phyloP scores from a whole-genome alignment of 176 grass and related monocot species.

The Raddia guianensis region DNA sequence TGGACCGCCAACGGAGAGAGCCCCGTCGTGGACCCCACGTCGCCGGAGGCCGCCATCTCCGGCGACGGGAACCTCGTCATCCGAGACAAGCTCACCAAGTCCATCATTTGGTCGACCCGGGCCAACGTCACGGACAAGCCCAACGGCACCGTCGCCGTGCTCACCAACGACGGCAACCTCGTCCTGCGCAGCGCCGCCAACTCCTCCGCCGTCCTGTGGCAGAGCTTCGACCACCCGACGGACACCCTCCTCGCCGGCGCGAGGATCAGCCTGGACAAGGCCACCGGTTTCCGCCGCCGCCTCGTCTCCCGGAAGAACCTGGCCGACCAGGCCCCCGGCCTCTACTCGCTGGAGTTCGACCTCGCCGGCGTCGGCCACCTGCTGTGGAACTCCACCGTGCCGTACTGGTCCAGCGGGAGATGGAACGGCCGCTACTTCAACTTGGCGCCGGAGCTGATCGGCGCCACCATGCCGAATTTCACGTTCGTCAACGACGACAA shows the following conservation, averaged over 20 bases:
- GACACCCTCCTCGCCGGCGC: conserved; percentile 44
- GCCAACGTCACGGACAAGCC: not conserved
- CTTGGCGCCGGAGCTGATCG: conserved; percentile 33
- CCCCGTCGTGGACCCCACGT: not conserved
- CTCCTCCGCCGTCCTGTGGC: conserved; percentile 43
- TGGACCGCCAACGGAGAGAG: conserved; percentile 53
- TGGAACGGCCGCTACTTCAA: conserved; percentile 57
- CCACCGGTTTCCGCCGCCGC: conserved; percentile 35
- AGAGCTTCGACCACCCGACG: conserved; percentile 59
- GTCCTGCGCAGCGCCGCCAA: conserved; percentile 30
- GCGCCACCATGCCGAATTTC: not conserved
- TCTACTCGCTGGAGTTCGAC: conserved; percentile 40
- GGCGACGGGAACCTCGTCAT: conserved; percentile 49
- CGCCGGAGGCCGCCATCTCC: conserved; percentile 29
- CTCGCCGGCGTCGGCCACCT: not conserved
- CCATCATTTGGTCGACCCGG: conserved; percentile 47
- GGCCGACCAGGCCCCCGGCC: conserved; percentile 35
- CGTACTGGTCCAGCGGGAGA: conserved; percentile 36
- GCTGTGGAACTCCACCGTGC: conserved; percentile 23
- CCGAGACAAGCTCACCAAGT: conserved; percentile 10
- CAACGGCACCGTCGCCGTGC: conserved; percentile 12
- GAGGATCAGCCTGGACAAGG: conserved; percentile 47
- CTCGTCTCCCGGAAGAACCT: conserved; percentile 46
- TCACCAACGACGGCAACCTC: conserved; percentile 47
- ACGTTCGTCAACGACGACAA: conserved; percentile 29